These are phyloP conservation scores for Pythium dissotocum DNA, from an alignment of 352 stramenopile genomes.

Conservation along the genomic window DNA sequence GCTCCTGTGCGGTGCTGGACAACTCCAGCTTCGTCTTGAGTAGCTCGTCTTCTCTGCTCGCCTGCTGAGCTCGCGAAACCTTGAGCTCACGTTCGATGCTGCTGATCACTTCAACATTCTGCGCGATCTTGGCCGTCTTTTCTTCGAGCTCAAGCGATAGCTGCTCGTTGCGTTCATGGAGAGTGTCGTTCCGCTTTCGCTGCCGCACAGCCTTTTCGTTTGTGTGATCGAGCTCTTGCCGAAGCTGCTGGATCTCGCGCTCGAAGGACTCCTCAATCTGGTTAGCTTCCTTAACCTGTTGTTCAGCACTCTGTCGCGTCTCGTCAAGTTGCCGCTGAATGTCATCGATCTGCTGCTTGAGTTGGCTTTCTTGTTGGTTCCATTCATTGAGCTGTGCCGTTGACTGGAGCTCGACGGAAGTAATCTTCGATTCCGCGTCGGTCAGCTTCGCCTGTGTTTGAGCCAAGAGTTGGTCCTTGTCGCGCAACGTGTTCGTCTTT, in stretches of 20 bases:
- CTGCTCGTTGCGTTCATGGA: slow-evolving; percentile 17
- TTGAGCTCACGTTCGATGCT: slow-evolving; percentile 10
- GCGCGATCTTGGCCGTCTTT: not conserved
- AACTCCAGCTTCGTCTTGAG: not conserved
- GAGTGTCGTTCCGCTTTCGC: slow-evolving; percentile 22
- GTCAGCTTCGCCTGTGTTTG: not conserved
- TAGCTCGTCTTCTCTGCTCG: slow-evolving; percentile 1
- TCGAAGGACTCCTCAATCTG: slow-evolving; percentile 1
- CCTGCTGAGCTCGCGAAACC: not conserved
- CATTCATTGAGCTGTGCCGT: not conserved
- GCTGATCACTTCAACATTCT: not conserved
- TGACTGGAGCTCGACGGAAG: not conserved
- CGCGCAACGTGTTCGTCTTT: no score
- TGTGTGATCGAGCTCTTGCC: slow-evolving; percentile 24
- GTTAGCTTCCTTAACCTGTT: slow-evolving; percentile 9
- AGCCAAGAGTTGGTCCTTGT: no score
- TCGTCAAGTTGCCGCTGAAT: slow-evolving; percentile 8
- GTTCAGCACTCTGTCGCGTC: not conserved
- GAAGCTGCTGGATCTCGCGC: slow-evolving; percentile 4
- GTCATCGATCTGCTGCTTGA: not conserved
- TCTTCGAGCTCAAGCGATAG: slow-evolving; percentile 17
- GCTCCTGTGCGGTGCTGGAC: slow-evolving; percentile 1
- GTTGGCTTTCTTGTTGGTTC: not conserved
- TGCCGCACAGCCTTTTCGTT: slow-evolving; percentile 16
- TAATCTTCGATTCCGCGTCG: not conserved